These are phyloP conservation scores for Oryza meridionalis DNA, from an alignment of 176 grass and related monocot genomes.

Conservation along the genomic window DNA sequence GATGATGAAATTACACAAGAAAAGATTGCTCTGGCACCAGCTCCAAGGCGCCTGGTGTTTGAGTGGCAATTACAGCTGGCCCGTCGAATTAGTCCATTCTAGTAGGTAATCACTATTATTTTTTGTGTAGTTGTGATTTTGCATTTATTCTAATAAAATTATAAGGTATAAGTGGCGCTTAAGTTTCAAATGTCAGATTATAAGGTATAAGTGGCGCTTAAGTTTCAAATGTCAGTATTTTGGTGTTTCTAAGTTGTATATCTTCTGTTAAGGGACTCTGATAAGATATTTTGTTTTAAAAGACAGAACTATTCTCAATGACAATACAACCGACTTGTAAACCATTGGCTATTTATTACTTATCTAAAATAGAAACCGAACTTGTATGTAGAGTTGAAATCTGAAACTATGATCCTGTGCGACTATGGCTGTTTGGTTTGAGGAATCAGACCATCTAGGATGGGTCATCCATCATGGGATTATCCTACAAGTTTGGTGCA, in stretches of 20 bases:
- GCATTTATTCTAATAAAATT: neutral
- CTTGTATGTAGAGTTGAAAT: neutral
- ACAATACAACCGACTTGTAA: neutral
- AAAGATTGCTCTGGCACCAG: slow-evolving; percentile 56
- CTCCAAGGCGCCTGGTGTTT: slow-evolving; percentile 60
- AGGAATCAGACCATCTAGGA: neutral
- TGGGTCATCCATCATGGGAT: neutral
- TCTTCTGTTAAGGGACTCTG: slow-evolving; percentile 18
- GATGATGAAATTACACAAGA: slow-evolving; percentile 45
- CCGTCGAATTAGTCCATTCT: slow-evolving; percentile 88
- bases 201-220: slow-evolving; percentile 10
- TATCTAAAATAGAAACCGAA: slow-evolving; percentile 10
- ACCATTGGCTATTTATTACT: neutral
- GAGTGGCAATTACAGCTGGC: slow-evolving; percentile 95
- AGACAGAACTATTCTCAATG: neutral
- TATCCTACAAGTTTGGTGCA: neutral
- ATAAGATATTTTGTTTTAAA: slow-evolving; percentile 10
- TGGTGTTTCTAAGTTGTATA: neutral
- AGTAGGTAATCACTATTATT: slow-evolving; percentile 46
- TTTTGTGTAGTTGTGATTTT: slow-evolving; percentile 25
- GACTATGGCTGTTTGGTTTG: neutral
- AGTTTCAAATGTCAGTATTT: neutral
- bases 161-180: slow-evolving; percentile 6
- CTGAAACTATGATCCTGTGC: neutral
- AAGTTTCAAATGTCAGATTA: no score